A percentile compares a stretch with the other conserved stretches of the same genome.
Evolutionary conservation across 257 asterid species (phyloP).

Genomic region (Solanum dulcamara): DNA sequence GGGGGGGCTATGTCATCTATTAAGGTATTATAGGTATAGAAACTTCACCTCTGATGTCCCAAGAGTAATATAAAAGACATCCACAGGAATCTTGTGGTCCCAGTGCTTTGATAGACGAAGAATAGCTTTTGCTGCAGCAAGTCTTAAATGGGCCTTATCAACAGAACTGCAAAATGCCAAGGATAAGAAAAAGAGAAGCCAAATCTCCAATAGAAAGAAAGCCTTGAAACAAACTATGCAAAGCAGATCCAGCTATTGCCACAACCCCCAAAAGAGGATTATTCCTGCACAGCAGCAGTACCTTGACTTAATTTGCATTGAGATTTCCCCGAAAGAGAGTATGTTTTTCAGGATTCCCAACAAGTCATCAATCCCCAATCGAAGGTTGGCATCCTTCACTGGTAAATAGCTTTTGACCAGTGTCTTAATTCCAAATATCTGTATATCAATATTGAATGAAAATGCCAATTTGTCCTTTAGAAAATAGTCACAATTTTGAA

Average conservation of each 20-base stretch:
- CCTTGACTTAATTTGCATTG: slow-evolving; percentile 72
- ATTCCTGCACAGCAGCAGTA: slow-evolving; percentile 11
- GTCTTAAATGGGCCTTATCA: slow-evolving; percentile 88
- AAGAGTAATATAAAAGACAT: slow-evolving; percentile 68
- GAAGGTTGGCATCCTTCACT: slow-evolving; percentile 89
- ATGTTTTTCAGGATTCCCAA: slow-evolving; percentile 59
- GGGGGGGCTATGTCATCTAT: background rate
- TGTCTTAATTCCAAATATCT: slow-evolving; percentile 91
- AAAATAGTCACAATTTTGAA: background rate
- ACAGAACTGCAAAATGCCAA: slow-evolving; percentile 45
- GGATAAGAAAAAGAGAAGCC: background rate
- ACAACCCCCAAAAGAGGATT: background rate
- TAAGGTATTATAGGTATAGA: background rate
- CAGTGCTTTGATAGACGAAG: slow-evolving; percentile 90
- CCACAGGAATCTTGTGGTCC: slow-evolving; percentile 90
- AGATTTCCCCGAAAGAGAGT: slow-evolving; percentile 65
- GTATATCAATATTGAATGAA: slow-evolving; percentile 6
- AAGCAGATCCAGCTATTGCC: slow-evolving; percentile 4
- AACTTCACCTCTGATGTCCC: slow-evolving; percentile 71
- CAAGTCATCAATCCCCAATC: slow-evolving; percentile 73
- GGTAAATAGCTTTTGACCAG: slow-evolving; percentile 97
- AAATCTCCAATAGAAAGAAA: background rate
- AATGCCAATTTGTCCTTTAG: background rate
- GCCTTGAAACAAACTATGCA: background rate
- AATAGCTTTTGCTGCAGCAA: slow-evolving; percentile 94